A percentile compares a stretch with the other conserved stretches of the same genome.
Evolutionary conservation across 2,329 filamentous ascomycete genomes (phyloP).

Genomic region (Dactylellina cionopaga): DNA sequence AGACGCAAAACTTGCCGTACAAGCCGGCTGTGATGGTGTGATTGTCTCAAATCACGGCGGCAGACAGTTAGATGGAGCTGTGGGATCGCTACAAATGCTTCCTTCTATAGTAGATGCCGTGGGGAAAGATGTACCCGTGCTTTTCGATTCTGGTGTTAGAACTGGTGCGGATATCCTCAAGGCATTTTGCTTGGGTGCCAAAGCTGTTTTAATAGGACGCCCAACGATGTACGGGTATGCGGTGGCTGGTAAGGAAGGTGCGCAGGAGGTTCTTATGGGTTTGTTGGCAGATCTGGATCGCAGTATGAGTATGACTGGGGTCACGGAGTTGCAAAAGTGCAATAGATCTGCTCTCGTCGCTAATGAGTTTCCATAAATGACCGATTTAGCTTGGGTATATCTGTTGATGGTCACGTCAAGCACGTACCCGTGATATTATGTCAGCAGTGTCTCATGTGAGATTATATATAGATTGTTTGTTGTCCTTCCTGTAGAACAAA

Average conservation of each 20-base stretch:
- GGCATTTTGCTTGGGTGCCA: conserved; percentile 61
- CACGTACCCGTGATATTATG: no score
- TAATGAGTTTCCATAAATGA: neutral
- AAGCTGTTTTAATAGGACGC: conserved; percentile 63
- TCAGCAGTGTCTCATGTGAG: no score
- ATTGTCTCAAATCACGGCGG: conserved; percentile 63
- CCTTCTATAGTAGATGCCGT: conserved; percentile 50
- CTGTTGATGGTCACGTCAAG: no score
- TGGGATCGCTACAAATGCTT: conserved; percentile 59
- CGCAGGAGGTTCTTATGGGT: neutral
- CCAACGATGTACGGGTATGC: conserved; percentile 16
- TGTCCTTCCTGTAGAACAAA: no score
- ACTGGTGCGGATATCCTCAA: conserved; percentile 62
- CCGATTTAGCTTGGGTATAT: no score
- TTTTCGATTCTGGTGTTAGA: conserved; percentile 62
- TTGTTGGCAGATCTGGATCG: conserved; percentile 4
- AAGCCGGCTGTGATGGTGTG: conserved; percentile 60
- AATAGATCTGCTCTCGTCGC: neutral
- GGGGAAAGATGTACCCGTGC: conserved; percentile 57
- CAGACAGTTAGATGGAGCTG: conserved; percentile 62
- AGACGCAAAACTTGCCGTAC: conserved; percentile 58
- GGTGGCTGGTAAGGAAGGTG: neutral
- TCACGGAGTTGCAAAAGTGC: neutral
- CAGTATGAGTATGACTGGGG: conserved; percentile 12
- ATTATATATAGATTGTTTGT: no score